These are phyloP conservation scores for Daphne laureola DNA, from an alignment of 441 rosid species.

Conservation along the genomic window DNA sequence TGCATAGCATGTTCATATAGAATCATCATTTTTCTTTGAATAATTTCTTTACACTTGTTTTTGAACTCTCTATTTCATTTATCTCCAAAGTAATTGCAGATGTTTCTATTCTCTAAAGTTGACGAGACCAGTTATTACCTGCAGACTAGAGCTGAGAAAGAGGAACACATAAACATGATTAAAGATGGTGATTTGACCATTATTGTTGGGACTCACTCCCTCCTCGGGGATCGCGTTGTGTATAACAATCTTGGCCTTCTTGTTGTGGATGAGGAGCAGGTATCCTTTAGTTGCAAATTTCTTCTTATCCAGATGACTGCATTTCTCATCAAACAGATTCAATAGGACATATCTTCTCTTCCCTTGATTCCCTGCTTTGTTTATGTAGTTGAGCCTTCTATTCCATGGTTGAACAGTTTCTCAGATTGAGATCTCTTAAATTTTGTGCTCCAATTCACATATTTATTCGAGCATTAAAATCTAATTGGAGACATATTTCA, in stretches of 20 bases:
- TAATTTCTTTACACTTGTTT: too few species aligned
- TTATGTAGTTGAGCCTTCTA: conserved; percentile 4
- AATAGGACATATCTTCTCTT: conserved; percentile 2
- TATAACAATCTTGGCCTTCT: conserved; percentile 93
- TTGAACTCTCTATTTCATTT: too few species aligned
- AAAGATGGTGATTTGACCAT: conserved; percentile 71
- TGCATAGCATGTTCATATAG: too few species aligned
- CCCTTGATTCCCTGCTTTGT: background rate
- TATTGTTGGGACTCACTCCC: conserved; percentile 94
- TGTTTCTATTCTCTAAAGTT: conserved; percentile 10
- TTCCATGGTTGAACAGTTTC: too few species aligned
- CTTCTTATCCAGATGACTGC: conserved; percentile 12
- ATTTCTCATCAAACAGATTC: conserved; percentile 9
- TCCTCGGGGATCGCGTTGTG: conserved; percentile 90
- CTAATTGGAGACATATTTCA: too few species aligned
- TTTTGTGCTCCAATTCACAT: too few species aligned
- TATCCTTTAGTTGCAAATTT: conserved; percentile 23
- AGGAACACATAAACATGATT: conserved; percentile 62
- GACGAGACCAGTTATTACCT: conserved; percentile 19
- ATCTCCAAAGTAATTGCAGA: too few species aligned
- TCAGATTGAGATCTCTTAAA: too few species aligned
- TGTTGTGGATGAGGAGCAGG: conserved; percentile 99
- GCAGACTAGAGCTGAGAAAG: conserved; percentile 88
- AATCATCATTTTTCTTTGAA: too few species aligned
- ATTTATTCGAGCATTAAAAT: too few species aligned